These are phyloP conservation scores for Fusarium pilosicola DNA, from an alignment of 2,329 filamentous ascomycete genomes.

Conservation along the genomic window DNA sequence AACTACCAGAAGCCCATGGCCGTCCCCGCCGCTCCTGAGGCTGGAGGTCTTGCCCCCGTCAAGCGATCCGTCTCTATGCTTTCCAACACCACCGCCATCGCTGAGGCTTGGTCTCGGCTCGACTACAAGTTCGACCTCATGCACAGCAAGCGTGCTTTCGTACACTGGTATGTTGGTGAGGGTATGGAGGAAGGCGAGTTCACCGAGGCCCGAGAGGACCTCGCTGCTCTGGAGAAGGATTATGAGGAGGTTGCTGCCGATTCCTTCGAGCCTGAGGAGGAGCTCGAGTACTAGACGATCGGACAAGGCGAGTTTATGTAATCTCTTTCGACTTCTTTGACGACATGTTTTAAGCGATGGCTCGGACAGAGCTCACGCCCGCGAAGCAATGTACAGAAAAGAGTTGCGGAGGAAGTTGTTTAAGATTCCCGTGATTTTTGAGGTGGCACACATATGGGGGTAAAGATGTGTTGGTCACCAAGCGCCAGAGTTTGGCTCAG, in stretches of 20 bases:
- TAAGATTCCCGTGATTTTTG: slow-evolving; percentile 46
- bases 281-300: slow-evolving; percentile 77
- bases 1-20: slow-evolving; percentile 76
- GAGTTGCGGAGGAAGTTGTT: slow-evolving; percentile 41
- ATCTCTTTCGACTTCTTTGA: slow-evolving; percentile 39
- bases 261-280: slow-evolving; percentile 71
- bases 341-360: slow-evolving; percentile 28
- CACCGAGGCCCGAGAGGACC: slow-evolving; percentile 85
- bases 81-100: slow-evolving; percentile 79
- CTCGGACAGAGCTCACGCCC: slow-evolving; percentile 21
- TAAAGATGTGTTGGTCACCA: slow-evolving; percentile 40
- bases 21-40: slow-evolving; percentile 63
- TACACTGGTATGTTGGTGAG: slow-evolving; percentile 86
- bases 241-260: slow-evolving; percentile 87
- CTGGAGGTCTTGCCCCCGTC: slow-evolving; percentile 69
- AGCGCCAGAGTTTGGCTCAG: slow-evolving; percentile 38
- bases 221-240: slow-evolving; percentile 86
- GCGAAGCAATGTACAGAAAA: slow-evolving; percentile 33
- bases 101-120: slow-evolving; percentile 77
- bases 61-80: slow-evolving; percentile 75
- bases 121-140: slow-evolving; percentile 82
- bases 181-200: slow-evolving; percentile 95
- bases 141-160: slow-evolving; percentile 81
- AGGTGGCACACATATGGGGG: slow-evolving; percentile 34
- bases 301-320: slow-evolving; percentile 24